Conservation (phyloP, 768 basidiomycete species). For the Pleurotus tuber-regium region DNA sequence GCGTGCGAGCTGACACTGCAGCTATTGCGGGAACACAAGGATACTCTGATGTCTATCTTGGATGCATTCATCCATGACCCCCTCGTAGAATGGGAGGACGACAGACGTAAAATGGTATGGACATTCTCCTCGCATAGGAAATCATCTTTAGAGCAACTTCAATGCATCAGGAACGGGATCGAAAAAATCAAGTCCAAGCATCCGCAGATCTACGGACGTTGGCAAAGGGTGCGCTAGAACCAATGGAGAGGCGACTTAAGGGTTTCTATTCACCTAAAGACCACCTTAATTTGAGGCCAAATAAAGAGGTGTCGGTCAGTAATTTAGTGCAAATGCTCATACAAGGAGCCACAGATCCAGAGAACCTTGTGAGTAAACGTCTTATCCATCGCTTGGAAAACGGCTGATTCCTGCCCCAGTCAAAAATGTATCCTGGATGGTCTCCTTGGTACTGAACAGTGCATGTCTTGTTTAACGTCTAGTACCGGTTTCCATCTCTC, state of each 20-base stretch:
- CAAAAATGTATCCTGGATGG: slow-evolving; percentile 92
- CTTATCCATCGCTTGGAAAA: not conserved
- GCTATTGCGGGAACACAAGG: slow-evolving; percentile 85
- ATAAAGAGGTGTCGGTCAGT: slow-evolving; percentile 66
- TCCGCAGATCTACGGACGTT: slow-evolving; percentile 60
- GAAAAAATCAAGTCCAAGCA: slow-evolving; percentile 43
- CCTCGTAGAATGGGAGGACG: slow-evolving; percentile 92
- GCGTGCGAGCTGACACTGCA: slow-evolving; percentile 90
- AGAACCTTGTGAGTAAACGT: slow-evolving; percentile 52
- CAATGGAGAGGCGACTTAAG: slow-evolving; percentile 82
- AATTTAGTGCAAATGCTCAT: slow-evolving; percentile 92
- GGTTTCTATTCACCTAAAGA: slow-evolving; percentile 54
- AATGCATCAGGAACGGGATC: slow-evolving; percentile 41
- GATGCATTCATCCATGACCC: slow-evolving; percentile 98
- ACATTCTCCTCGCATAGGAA: not conserved
- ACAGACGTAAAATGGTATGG: slow-evolving; percentile 62
- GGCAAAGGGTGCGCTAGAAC: slow-evolving; percentile 73
- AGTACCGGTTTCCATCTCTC: too few species aligned
- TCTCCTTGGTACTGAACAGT: slow-evolving; percentile 79
- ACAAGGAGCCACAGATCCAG: slow-evolving; percentile 75
- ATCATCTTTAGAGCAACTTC: not conserved
- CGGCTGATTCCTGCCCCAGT: slow-evolving; percentile 39
- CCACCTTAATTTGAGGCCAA: slow-evolving; percentile 32
- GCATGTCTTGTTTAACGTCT: too few species aligned
- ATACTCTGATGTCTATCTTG: slow-evolving; percentile 91